Conservation (phyloP, 2,329 filamentous ascomycete species). For the Didymella pomorum region DNA sequence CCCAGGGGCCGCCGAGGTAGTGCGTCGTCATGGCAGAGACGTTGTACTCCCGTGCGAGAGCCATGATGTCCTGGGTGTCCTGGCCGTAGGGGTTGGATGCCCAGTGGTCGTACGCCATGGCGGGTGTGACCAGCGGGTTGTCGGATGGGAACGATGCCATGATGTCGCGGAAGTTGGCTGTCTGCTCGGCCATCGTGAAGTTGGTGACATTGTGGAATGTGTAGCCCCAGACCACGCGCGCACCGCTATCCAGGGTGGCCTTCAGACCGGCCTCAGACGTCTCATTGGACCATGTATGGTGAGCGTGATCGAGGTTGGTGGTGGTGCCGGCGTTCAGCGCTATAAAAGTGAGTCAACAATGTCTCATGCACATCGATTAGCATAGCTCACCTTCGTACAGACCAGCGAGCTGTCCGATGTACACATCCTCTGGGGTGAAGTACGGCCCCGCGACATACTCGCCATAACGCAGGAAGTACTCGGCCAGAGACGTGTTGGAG, state of each 20-base stretch:
- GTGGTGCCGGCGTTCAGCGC: slow-evolving; percentile 62
- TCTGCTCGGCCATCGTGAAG: slow-evolving; percentile 19
- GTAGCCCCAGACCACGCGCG: slow-evolving; percentile 55
- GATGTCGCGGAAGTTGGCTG: slow-evolving; percentile 22
- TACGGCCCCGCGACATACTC: slow-evolving; percentile 3
- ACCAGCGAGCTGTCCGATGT: slow-evolving; percentile 45
- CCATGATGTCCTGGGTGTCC: slow-evolving; percentile 9
- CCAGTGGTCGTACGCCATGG: slow-evolving; percentile 23
- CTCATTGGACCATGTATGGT: slow-evolving; percentile 53
- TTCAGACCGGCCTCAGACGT: slow-evolving; percentile 56
- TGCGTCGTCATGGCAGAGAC: slow-evolving; percentile 55
- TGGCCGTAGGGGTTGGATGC: slow-evolving; percentile 17
- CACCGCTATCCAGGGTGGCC: slow-evolving; percentile 56
- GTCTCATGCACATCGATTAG: background rate
- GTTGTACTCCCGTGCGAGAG: slow-evolving; percentile 23
- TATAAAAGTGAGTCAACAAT: background rate
- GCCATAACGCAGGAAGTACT: slow-evolving; percentile 28
- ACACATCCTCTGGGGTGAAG: slow-evolving; percentile 33
- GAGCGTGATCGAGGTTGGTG: slow-evolving; percentile 53
- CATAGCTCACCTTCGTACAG: slow-evolving; percentile 53
- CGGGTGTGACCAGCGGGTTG: slow-evolving; percentile 19
- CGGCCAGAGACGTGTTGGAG: slow-evolving; percentile 54
- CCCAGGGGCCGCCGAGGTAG: slow-evolving; percentile 26
- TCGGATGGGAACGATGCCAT: slow-evolving; percentile 7
- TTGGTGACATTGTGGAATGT: slow-evolving; percentile 50